These are phyloP conservation scores for Tricholomella constricta DNA, from an alignment of 768 basidiomycete species.

Conservation along the genomic window DNA sequence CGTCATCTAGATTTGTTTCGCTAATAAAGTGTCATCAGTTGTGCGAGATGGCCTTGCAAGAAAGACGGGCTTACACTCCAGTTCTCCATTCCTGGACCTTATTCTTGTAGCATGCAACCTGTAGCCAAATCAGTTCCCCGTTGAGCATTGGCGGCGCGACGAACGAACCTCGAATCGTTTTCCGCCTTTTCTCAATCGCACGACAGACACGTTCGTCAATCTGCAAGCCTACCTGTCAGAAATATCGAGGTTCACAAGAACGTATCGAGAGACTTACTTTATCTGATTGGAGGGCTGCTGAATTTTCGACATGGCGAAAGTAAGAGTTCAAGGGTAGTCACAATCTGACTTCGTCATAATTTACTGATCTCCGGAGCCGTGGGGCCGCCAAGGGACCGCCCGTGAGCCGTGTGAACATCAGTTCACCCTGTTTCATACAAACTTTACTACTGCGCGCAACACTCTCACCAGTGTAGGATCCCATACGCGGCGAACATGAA, in stretches of 20 bases:
- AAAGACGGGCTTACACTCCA: slow-evolving; percentile 67
- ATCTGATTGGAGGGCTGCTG: slow-evolving; percentile 90
- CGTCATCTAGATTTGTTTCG: slow-evolving; percentile 92
- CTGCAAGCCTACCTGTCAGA: slow-evolving; percentile 41
- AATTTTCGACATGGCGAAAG: slow-evolving; percentile 50
- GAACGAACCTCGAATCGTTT: slow-evolving; percentile 90
- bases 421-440: slow-evolving; percentile 12
- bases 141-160: not conserved
- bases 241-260: not conserved
- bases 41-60: not conserved
- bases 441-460: not conserved
- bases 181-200: slow-evolving; percentile 94
- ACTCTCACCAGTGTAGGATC: not conserved
- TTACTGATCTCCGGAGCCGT: not conserved
- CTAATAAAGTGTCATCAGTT: slow-evolving; percentile 36
- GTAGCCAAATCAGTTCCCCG: slow-evolving; percentile 7
- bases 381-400: not conserved
- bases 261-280: slow-evolving; percentile 53
- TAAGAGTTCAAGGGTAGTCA: slow-evolving; percentile 2
- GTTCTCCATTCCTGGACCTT: slow-evolving; percentile 97
- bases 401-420: slow-evolving; percentile 14
- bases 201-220: slow-evolving; percentile 95
- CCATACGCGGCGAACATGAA: slow-evolving; percentile 59
- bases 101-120: slow-evolving; percentile 99
- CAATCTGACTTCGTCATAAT: not conserved